Evolutionary conservation across 768 basidiomycete species (phyloP), one percentile per base, ranked within the genome.

Genomic region (Chiua virens): DNA sequence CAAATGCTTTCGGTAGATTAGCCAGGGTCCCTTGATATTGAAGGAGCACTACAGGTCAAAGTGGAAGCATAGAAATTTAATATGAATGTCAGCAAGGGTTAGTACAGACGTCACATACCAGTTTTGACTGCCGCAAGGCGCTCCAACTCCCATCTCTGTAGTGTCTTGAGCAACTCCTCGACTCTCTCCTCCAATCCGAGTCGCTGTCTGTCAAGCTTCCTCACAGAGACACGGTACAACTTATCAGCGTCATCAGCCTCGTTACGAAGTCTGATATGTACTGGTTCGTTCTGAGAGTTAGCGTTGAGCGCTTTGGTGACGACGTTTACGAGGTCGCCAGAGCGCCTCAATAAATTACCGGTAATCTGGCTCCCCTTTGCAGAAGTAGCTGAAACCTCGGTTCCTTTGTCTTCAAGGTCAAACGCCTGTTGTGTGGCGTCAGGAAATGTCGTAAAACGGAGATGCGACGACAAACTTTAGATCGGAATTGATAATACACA

Each of bases 141-240:
- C 59, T 96, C 94, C 36, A 77, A 67, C 71, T 97, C 94, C 89
- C 90, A 93, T 49, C 78, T 77, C 66, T 96, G 93, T 52, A 93
- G 76, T 1, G 77, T 63, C 71, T 88, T 92, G 41, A 96, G 72
- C 2, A 82, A 84, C 49, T 91, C 87, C 64, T 96, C 93, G 42
- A 96, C 79, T 42, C 82, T 77, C 64, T 95, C 91, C 68, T 97
- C 94, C 37, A 96, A 78, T 0, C 78, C 83, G 22, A 96, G 77
- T n/a, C 94, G 75, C 62, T 91, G 90, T 47, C 88, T 74, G 60
- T 97, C 94, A 14, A 94, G 82, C 57, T 81, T 83, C 47, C 89
- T 79, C n/a, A 94, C 83, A 20, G 86, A 83, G 42, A 86, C 75
- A 22, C 89, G 85, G 66, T 95, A 97, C 17, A 79, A 64, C 49